Evolutionary conservation across 192 early-diverging fungal species (phyloP), one percentile per base, ranked within the genome.

Genomic region (Coemansia sp.): DNA sequence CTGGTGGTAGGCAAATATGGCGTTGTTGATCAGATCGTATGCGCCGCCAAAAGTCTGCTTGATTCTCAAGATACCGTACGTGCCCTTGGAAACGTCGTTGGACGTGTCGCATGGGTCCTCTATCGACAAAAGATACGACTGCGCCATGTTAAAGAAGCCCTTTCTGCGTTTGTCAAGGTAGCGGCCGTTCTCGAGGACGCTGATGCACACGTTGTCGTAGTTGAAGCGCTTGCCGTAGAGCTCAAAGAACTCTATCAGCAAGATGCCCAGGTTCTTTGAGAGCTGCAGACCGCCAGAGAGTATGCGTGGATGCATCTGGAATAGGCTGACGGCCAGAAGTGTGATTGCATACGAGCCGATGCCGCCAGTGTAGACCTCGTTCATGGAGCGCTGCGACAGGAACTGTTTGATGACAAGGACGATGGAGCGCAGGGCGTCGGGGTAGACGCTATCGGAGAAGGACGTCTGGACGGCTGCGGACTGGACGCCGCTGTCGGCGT

Each of bases 181-280:
- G 19, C 66, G 69, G 38, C 86, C 87, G 14, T 64, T 73, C 20
- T 85, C 76, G 4, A 61, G 69, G 5, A 91, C 80, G 22, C 81
- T 71, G 25, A 96, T 85, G 11, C 90, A 89, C 23, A 93, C 85
- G 8, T 63, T 67, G 34, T 71, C 67, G 58, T 87, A 90, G 69
- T 90, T 92, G 67, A 95, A 95, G 2, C 83, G 66, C 32, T 80
- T 78, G 14, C 96, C 96, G 66, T 95, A 98, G 5, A 95, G 83
- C 67, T 98, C 94, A 52, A 98, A 88, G 46, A 96, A 93, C 70
- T 98, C 96, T 9, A 95, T 80, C 32, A 98, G 62, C n/a, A 98
- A 71, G 6, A 92, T 84, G 22, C 94, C 96, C 20, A 98, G 66
- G 74, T 97, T 98, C 9, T 88, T 73, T 34, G 69, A 20, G 0